Percentiles rank a stretch among this genome's conserved stretches.
These are phyloP conservation scores for Aspergillus pseudoviridinutans DNA, from an alignment of 2,329 filamentous ascomycete genomes.

Conservation along the genomic window DNA sequence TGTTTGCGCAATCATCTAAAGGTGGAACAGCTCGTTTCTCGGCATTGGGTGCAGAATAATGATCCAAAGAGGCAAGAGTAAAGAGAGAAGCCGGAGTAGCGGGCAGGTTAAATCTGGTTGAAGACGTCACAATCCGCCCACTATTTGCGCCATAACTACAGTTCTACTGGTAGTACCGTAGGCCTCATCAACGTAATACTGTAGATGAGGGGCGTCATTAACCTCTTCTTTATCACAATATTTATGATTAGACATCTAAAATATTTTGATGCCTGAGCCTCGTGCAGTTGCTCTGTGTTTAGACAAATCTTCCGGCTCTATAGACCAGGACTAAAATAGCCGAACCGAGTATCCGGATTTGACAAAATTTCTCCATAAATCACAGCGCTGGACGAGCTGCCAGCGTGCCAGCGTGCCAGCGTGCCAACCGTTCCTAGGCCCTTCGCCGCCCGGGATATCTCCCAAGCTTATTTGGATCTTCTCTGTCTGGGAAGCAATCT, in stretches of 20 bases:
- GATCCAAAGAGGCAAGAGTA: background rate
- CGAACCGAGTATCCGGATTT: conserved; percentile 12
- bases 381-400: conserved; percentile 11
- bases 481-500: background rate
- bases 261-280: background rate
- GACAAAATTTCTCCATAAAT: conserved; percentile 21
- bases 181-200: no score
- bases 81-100: background rate
- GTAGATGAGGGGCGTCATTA: background rate
- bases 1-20: background rate
- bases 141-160: background rate
- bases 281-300: background rate
- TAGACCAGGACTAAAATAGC: conserved; percentile 6
- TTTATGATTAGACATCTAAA: background rate
- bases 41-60: background rate
- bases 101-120: conserved; percentile 7
- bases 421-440: background rate
- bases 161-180: no score
- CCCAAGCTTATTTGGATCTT: conserved; percentile 1
- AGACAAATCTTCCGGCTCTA: background rate
- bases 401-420: no score
- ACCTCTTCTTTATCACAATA: background rate
- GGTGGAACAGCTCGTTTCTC: background rate
- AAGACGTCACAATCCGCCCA: conserved; percentile 14
- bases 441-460: conserved; percentile 1